These are phyloP conservation scores for Cryptococcus neoformans DNA, from an alignment of 1,284 basidiomycete genomes.

Conservation along the genomic window DNA sequence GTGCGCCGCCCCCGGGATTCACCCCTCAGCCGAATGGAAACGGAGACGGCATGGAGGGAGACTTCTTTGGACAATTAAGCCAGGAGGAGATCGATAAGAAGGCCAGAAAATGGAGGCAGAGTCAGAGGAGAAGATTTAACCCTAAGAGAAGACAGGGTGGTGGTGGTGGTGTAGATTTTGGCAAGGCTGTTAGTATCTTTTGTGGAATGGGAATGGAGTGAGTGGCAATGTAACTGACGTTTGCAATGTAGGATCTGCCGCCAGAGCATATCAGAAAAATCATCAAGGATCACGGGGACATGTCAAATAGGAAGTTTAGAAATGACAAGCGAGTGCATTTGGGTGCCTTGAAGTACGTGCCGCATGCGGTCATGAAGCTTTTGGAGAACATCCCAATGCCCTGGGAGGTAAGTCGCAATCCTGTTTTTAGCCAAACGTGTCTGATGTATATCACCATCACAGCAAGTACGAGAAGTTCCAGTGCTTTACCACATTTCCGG, in stretches of 20 bases:
- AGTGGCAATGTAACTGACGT: not conserved
- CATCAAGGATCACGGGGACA: constrained; percentile 96
- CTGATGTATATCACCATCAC: not conserved
- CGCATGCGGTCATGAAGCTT: constrained; percentile 98
- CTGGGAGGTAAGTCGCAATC: constrained; percentile 65
- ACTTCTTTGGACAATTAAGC: constrained; percentile 45
- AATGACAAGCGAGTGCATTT: constrained; percentile 99
- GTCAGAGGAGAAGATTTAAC: constrained; percentile 45
- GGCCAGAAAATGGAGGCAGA: constrained; percentile 49
- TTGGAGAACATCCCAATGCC: constrained; percentile 99
- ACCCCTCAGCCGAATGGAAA: constrained; percentile 26
- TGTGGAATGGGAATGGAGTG: not conserved
- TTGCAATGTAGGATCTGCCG: constrained; percentile 37
- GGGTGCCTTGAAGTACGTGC: constrained; percentile 97
- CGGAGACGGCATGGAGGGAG: constrained; percentile 34
- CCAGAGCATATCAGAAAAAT: constrained; percentile 94
- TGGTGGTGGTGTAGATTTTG: constrained; percentile 49
- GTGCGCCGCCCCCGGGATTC: constrained; percentile 41
- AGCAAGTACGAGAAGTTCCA: constrained; percentile 93
- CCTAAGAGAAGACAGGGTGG: constrained; percentile 48
- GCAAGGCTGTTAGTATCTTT: constrained; percentile 46
- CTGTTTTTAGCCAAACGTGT: not conserved
- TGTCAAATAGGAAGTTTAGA: constrained; percentile 93
- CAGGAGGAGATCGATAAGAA: constrained; percentile 50
- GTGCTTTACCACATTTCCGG: constrained; percentile 99